Conservation (phyloP, 208 protist genomes). For the Leishmania mexicana region DNA sequence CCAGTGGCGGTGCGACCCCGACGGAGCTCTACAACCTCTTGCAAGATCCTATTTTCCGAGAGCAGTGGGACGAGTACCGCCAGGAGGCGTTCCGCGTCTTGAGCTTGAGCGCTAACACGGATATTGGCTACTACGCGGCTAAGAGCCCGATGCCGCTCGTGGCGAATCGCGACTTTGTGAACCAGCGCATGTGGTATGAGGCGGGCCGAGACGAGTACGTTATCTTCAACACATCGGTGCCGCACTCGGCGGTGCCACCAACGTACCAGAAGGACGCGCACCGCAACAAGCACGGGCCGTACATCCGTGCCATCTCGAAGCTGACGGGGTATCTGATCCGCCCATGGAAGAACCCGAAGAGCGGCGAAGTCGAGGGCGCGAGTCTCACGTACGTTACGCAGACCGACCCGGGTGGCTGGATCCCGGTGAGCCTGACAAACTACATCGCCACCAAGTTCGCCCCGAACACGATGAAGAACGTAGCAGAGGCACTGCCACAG, state of each 20-base stretch:
- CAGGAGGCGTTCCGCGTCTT: slow-evolving; percentile 78
- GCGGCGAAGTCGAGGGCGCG: slow-evolving; percentile 43
- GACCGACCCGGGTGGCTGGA: slow-evolving; percentile 83
- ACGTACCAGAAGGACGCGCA: slow-evolving; percentile 50
- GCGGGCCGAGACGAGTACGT: slow-evolving; percentile 73
- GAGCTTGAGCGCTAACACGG: slow-evolving; percentile 66
- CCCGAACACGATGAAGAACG: slow-evolving; percentile 66
- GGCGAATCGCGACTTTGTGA: slow-evolving; percentile 89
- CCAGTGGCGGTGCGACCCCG: slow-evolving; percentile 33
- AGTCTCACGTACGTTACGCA: slow-evolving; percentile 88
- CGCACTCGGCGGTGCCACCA: slow-evolving; percentile 52
- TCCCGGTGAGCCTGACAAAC: slow-evolving; percentile 81
- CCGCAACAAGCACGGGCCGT: slow-evolving; percentile 52
- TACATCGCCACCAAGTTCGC: slow-evolving; percentile 79
- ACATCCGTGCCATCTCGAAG: slow-evolving; percentile 75
- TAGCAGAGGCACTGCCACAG: slow-evolving; percentile 49
- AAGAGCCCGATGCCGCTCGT: slow-evolving; percentile 78
- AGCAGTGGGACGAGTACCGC: slow-evolving; percentile 76
- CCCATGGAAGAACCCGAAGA: slow-evolving; percentile 54
- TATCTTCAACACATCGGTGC: slow-evolving; percentile 92
- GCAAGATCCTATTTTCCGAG: slow-evolving; percentile 83
- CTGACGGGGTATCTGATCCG: slow-evolving; percentile 88
- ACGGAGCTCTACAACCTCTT: slow-evolving; percentile 79
- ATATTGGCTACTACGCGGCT: slow-evolving; percentile 92
- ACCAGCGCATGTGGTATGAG: slow-evolving; percentile 88